These are phyloP conservation scores for Corinectria fuckeliana DNA, from an alignment of 2,329 filamentous ascomycete species.

Conservation along the genomic window DNA sequence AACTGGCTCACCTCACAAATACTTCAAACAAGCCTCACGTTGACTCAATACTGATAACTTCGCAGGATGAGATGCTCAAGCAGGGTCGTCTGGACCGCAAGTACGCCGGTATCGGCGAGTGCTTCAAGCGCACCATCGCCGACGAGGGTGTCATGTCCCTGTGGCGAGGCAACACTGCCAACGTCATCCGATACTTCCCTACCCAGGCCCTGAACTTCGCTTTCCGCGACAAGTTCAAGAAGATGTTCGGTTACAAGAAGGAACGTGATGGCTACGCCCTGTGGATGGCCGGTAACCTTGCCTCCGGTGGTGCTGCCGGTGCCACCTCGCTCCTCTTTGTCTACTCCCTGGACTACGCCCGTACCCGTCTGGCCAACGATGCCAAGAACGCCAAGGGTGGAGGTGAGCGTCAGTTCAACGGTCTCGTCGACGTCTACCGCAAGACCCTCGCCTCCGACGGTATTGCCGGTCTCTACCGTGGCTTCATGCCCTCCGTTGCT, in stretches of 20 bases:
- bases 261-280: conserved; percentile 96
- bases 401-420: conserved; percentile 99
- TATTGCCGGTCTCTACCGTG: conserved; percentile 99
- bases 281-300: conserved; percentile 99
- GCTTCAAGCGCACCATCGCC: conserved; percentile 90
- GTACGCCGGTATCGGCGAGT: conserved; percentile 92
- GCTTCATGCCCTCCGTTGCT: conserved; percentile 99
- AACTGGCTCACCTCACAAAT: not conserved
- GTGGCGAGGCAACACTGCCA: conserved; percentile 99
- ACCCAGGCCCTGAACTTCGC: conserved; percentile 99
- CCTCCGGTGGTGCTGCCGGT: conserved; percentile 99
- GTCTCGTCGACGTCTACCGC: conserved; percentile 98
- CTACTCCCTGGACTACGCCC: conserved; percentile 99
- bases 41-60: conserved; percentile 40
- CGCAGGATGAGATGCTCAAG: conserved; percentile 99
- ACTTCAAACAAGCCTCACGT: not conserved
- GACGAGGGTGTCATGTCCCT: conserved; percentile 94
- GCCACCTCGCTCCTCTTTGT: conserved; percentile 99
- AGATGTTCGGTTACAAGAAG: conserved; percentile 99
- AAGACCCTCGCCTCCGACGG: conserved; percentile 99
- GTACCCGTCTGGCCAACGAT: conserved; percentile 99
- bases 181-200: conserved; percentile 99
- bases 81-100: conserved; percentile 96
- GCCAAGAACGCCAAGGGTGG: conserved; percentile 97
- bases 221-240: conserved; percentile 99